Evolutionary conservation across 345 rosid genomes (phyloP), one percentile per base, ranked within the genome.

Genomic region (Euphorbia pulcherrima): DNA sequence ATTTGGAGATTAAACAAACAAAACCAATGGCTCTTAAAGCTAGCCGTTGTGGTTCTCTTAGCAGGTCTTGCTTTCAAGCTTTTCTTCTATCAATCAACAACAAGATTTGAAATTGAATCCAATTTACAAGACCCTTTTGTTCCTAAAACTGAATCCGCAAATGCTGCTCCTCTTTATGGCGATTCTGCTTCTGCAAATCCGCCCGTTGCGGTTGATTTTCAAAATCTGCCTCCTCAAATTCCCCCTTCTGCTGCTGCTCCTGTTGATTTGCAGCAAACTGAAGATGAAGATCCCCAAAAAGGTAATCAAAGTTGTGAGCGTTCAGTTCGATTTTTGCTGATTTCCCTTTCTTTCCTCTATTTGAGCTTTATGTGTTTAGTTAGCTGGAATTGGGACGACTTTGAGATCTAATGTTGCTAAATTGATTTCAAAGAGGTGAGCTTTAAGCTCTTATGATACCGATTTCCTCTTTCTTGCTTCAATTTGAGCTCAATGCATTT

Each of bases 11-110:
- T 75, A 64, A 83, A n/a, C n/a, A n/a, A n/a, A n/a, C n/a, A n/a
- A n/a, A n/a, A 78, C 67, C 76, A 82, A 72, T 74, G 85, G 72
- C 67, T 86, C 30, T 64, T 87, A 46, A 90, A 83, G 81, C 65
- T 92, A 29, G 78, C 77, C 27, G 76, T 84, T 35, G 70, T 81
- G 27, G 18, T 80, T 70, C 78, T 93, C 29, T 65, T 90, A 33
- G 29, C 78, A 46, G 85, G 85, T 82, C 69, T 88, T 29, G 96
- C 85, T 68, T 79, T 86, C 63, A 70, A 83, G 73, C 79, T 90
- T 62, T 74, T 92, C 72, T 75, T 78, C 62, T 73, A 66, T 48
- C 75, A 75, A 24, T 83, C 82, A 11, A 11, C n/a, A n/a, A n/a
- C 73, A 23, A 84, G 69, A 52, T 75, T 81, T 59, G 60, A 74